Conservation (phyloP, 495 filamentous ascomycete species). For the Evernia prunastri region DNA sequence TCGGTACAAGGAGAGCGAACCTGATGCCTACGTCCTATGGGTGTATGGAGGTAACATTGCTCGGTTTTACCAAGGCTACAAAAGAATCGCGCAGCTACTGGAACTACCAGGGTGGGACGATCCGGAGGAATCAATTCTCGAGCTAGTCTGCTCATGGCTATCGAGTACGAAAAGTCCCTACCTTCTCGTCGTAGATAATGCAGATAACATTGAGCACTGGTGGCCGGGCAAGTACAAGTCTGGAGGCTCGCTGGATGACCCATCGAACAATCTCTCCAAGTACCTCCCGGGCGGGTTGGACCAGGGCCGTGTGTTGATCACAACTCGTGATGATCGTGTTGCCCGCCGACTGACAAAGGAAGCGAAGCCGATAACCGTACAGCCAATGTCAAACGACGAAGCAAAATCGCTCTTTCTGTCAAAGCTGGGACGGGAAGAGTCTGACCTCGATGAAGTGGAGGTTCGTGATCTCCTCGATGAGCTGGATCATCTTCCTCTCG, state of each 20-base stretch:
- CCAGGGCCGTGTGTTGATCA: conserved; percentile 25
- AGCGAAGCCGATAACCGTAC: conserved; percentile 25
- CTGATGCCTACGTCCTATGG: conserved; percentile 42
- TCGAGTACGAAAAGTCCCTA: conserved; percentile 25
- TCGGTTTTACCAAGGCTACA: conserved; percentile 41
- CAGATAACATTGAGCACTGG: conserved; percentile 28
- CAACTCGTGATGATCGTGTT: conserved; percentile 31
- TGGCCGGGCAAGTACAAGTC: conserved; percentile 13
- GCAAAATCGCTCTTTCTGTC: conserved; percentile 25
- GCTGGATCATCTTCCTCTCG: conserved; percentile 41
- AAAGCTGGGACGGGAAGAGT: conserved; percentile 22
- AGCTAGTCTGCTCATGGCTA: conserved; percentile 37
- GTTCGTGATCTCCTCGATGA: conserved; percentile 31
- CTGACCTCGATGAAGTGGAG: conserved; percentile 27
- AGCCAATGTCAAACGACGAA: conserved; percentile 22
- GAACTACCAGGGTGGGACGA: conserved; percentile 29
- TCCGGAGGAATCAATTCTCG: conserved; percentile 31
- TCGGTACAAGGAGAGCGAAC: conserved; percentile 29
- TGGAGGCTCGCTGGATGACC: conserved; percentile 17
- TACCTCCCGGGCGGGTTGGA: conserved; percentile 9
- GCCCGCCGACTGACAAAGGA: conserved; percentile 22
- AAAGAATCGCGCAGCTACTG: conserved; percentile 35
- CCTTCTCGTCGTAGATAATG: conserved; percentile 35
- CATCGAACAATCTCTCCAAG: conserved; percentile 14
- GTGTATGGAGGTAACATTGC: conserved; percentile 34